Conservation (phyloP, 208 protist genomes). For the Leishmania guyanensis region DNA sequence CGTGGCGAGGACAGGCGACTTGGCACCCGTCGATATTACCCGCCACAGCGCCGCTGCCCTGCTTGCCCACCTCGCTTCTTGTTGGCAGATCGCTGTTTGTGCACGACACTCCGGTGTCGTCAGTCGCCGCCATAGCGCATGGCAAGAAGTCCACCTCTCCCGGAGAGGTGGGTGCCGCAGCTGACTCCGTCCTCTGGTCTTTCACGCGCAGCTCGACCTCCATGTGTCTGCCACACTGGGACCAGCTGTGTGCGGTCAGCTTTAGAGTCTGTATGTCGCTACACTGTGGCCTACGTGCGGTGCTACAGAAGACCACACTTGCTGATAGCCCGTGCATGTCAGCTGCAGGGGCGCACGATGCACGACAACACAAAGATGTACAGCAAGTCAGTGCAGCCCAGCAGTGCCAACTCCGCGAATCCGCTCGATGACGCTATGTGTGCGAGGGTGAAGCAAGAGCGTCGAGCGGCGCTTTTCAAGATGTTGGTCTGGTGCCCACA, state of each 20-base stretch:
- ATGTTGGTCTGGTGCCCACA: conserved; percentile 34
- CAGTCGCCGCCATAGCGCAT: neutral
- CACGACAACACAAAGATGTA: neutral
- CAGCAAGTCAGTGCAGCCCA: neutral
- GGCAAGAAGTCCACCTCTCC: neutral
- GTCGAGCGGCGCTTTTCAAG: conserved; percentile 9
- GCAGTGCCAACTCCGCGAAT: neutral
- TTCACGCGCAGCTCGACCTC: conserved; percentile 64
- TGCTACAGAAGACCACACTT: conserved; percentile 21
- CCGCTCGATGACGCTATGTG: neutral
- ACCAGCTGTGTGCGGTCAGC: conserved; percentile 38
- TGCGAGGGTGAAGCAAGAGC: neutral
- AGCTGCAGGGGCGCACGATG: conserved; percentile 21
- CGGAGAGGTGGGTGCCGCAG: neutral
- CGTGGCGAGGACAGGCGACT: neutral
- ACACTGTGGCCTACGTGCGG: conserved; percentile 31
- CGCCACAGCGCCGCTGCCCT: neutral
- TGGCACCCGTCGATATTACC: neutral
- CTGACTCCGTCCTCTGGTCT: conserved; percentile 54
- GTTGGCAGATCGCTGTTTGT: conserved; percentile 57
- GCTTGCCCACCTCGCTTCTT: conserved; percentile 27
- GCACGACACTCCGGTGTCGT: neutral
- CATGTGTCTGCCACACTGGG: conserved; percentile 54
- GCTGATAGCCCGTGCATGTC: conserved; percentile 30
- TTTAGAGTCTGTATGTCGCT: conserved; percentile 39